Conservation (phyloP, 345 rosid genomes). For the Boechera stricta region DNA sequence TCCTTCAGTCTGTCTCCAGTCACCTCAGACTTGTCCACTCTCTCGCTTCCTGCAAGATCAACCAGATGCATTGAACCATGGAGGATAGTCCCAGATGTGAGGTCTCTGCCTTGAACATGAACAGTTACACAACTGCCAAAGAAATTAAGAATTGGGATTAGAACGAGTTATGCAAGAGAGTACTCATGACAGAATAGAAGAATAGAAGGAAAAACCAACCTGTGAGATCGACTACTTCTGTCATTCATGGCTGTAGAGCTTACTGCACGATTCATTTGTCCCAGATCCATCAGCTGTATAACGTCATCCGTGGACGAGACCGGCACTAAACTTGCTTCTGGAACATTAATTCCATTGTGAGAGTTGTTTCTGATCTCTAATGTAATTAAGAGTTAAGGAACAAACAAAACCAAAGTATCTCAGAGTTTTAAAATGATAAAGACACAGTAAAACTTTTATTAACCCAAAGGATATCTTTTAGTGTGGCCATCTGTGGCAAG, state of each 20-base stretch:
- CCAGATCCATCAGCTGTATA: conserved; percentile 81
- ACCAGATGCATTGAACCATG: conserved; percentile 96
- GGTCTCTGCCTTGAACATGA: conserved; percentile 88
- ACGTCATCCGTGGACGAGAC: conserved; percentile 87
- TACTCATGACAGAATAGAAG: conserved; percentile 20
- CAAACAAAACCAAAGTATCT: conserved; percentile 22
- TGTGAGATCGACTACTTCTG: conserved; percentile 96
- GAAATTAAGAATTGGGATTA: conserved; percentile 23
- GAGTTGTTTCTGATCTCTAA: conserved; percentile 93
- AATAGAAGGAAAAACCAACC: conserved; percentile 50
- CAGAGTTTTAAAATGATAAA: conserved; percentile 5
- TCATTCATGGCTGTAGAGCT: conserved; percentile 93
- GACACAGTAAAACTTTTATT: neutral
- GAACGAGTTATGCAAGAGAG: neutral
- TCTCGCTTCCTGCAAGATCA: conserved; percentile 96
- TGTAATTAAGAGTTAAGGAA: conserved; percentile 59
- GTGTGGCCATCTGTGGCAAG: conserved; percentile 73
- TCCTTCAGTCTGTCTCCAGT: conserved; percentile 92
- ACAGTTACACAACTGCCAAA: conserved; percentile 85
- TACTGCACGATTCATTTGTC: conserved; percentile 82
- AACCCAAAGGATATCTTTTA: conserved; percentile 74
- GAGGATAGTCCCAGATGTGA: conserved; percentile 68
- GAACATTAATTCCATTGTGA: conserved; percentile 86
- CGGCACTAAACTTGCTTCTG: conserved; percentile 81
- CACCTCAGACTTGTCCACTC: conserved; percentile 94